Percentiles rank a stretch among this genome's conserved stretches.
phyloP scores from a whole-genome alignment of 202 grass and related monocot species.

The Alloteropsis angusta region DNA sequence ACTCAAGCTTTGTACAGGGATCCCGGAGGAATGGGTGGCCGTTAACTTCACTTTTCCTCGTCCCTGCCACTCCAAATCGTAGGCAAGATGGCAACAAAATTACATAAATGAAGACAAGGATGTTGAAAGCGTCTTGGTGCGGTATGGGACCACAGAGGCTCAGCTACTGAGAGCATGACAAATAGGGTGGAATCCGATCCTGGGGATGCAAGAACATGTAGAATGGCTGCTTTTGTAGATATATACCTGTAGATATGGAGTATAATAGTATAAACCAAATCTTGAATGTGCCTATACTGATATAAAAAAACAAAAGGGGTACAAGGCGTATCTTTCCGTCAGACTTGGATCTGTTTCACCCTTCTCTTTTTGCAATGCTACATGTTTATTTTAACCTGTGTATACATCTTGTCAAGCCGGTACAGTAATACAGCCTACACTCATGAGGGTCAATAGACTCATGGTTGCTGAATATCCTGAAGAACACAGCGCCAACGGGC shows the following conservation, averaged over 20 bases:
- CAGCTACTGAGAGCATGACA: not conserved
- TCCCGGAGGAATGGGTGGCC: conserved; percentile 10
- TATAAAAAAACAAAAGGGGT: not conserved
- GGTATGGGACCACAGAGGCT: not conserved
- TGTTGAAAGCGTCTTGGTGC: not conserved
- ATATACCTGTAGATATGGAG: not conserved
- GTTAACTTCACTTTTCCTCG: conserved; percentile 16
- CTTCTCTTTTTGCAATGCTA: not conserved
- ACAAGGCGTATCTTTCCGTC: not conserved
- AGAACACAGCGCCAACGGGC: not conserved
- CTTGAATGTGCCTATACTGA: not conserved
- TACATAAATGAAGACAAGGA: conserved; percentile 19
- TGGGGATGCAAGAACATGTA: not conserved
- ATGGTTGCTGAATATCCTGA: not conserved
- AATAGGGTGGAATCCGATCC: not conserved
- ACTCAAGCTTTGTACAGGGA: not conserved
- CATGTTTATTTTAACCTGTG: not conserved
- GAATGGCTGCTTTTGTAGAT: not conserved
- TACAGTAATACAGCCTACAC: not conserved
- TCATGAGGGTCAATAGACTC: not conserved
- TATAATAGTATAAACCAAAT: not conserved
- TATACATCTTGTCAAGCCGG: not conserved
- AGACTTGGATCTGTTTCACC: not conserved
- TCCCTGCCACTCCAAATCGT: not conserved
- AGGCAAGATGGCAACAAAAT: conserved; percentile 18